phyloP scores from a whole-genome alignment of 148 eudicot species.

The Cornus suecica region DNA sequence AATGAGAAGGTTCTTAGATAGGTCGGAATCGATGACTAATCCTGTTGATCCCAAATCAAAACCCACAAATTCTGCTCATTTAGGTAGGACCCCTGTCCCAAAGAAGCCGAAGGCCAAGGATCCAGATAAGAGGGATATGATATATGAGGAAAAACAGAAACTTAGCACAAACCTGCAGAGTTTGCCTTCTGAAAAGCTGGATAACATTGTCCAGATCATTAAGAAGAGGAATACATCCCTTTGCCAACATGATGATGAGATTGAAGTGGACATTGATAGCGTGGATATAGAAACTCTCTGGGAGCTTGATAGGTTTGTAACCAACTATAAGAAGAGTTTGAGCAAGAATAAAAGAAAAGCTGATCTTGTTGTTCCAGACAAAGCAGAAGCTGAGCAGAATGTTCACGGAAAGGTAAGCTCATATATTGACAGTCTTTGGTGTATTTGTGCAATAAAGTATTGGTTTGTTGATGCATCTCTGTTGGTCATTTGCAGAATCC shows the following conservation, averaged over 20 bases:
- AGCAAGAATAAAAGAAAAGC: constrained; percentile 75
- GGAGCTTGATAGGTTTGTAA: constrained; percentile 96
- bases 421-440: background rate
- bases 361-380: constrained; percentile 40
- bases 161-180: constrained; percentile 83
- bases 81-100: constrained; percentile 51
- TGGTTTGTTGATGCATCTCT: constrained; percentile 6
- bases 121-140: constrained; percentile 85
- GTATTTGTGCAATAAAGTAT: background rate
- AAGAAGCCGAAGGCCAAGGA: constrained; percentile 95
- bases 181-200: constrained; percentile 88
- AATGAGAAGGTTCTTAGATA: constrained; percentile 35
- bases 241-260: constrained; percentile 83
- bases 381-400: constrained; percentile 31
- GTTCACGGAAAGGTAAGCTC: constrained; percentile 40
- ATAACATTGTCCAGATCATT: constrained; percentile 80
- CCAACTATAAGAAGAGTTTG: constrained; percentile 70
- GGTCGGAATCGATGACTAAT: constrained; percentile 48
- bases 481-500: constrained; percentile 34
- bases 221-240: constrained; percentile 79
- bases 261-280: constrained; percentile 89
- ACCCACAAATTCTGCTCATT: constrained; percentile 21
- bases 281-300: constrained; percentile 92
- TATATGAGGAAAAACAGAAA: constrained; percentile 82
- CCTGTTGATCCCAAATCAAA: constrained; percentile 34